These are phyloP conservation scores for Fusarium siculi DNA, from an alignment of 2,329 filamentous ascomycete species.

Conservation along the genomic window DNA sequence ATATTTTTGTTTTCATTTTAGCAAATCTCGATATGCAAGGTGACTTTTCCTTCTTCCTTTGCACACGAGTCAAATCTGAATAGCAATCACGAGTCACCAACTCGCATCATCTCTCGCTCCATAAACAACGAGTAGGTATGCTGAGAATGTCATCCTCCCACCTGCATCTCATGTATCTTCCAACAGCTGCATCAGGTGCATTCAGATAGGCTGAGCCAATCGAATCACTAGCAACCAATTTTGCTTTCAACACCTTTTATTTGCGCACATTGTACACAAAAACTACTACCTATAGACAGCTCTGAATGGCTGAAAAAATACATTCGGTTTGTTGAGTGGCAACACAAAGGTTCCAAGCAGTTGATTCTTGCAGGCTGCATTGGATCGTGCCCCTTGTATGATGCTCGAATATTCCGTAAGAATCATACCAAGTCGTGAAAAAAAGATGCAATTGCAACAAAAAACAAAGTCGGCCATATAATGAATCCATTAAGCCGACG, in stretches of 20 bases:
- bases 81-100: background rate
- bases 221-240: background rate
- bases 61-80: background rate
- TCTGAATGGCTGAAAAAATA: slow-evolving; percentile 3
- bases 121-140: background rate
- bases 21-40: background rate
- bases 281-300: slow-evolving; percentile 20
- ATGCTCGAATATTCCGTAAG: slow-evolving; percentile 34
- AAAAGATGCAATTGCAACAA: slow-evolving; percentile 29
- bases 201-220: slow-evolving; percentile 1
- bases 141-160: background rate
- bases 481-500: slow-evolving; percentile 42
- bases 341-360: slow-evolving; percentile 19
- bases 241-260: slow-evolving; percentile 31
- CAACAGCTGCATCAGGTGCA: slow-evolving; percentile 1
- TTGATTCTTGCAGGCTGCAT: slow-evolving; percentile 6
- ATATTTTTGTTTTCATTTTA: background rate
- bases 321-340: slow-evolving; percentile 13
- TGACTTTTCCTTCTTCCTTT: background rate
- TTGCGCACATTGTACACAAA: slow-evolving; percentile 31
- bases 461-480: slow-evolving; percentile 24
- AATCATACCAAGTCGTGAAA: slow-evolving; percentile 42
- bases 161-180: background rate
- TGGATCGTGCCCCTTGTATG: slow-evolving; percentile 10
- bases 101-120: slow-evolving; percentile 5